Conservation (phyloP, 495 filamentous ascomycete genomes). For the Cercophora scortea region DNA sequence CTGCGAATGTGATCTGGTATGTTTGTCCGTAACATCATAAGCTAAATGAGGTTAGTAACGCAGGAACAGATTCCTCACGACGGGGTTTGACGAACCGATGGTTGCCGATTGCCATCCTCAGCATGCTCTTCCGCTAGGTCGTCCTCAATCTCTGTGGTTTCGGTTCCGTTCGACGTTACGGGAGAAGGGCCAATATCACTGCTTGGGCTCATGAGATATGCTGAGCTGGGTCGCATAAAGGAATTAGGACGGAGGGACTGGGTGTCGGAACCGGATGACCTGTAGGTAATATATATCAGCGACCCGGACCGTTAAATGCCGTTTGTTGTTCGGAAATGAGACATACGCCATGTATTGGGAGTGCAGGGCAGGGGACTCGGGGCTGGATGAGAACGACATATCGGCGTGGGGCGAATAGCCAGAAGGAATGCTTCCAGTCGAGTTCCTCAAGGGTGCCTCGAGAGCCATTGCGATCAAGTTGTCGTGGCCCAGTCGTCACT, state of each 20-base stretch:
- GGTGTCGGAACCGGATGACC: conserved; percentile 30
- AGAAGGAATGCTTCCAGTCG: conserved; percentile 47
- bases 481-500: no score
- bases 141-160: conserved; percentile 66
- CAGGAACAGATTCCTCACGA: conserved; percentile 3
- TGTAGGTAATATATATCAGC: not conserved
- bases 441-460: conserved; percentile 49
- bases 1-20: conserved; percentile 44
- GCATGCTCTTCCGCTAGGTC: conserved; percentile 44
- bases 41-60: conserved; percentile 23
- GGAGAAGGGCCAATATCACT: conserved; percentile 64
- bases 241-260: conserved; percentile 34
- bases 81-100: conserved; percentile 24
- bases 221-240: conserved; percentile 29
- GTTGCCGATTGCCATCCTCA: conserved; percentile 21
- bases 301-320: conserved; percentile 20
- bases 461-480: conserved; percentile 42
- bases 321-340: not conserved
- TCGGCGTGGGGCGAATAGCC: conserved; percentile 54
- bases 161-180: conserved; percentile 68
- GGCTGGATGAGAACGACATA: conserved; percentile 44
- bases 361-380: conserved; percentile 43
- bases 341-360: conserved; percentile 42
- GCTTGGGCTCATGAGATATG: conserved; percentile 34
- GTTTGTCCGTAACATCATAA: conserved; percentile 56